These are phyloP conservation scores for Zelonia costaricensis DNA, from an alignment of 208 protist genomes.

Conservation along the genomic window DNA sequence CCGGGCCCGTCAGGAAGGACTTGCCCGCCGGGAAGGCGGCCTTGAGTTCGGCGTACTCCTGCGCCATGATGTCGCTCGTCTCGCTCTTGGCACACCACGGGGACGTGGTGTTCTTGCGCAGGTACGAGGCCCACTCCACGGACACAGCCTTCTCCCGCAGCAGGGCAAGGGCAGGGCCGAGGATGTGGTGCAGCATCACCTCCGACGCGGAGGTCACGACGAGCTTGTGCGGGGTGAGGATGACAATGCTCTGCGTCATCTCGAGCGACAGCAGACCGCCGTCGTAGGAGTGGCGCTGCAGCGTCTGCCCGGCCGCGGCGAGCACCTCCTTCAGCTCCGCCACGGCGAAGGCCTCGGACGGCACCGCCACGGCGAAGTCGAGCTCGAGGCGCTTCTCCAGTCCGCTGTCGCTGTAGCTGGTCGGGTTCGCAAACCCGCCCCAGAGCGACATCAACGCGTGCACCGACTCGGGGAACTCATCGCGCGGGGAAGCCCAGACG, in stretches of 20 bases:
- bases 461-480: conserved; percentile 74
- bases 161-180: conserved; percentile 49
- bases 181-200: conserved; percentile 69
- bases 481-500: conserved; percentile 52
- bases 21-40: conserved; percentile 71
- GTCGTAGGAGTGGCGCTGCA: conserved; percentile 28
- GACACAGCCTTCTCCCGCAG: conserved; percentile 25
- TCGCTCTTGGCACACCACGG: conserved; percentile 58
- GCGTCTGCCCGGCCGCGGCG: conserved; percentile 35
- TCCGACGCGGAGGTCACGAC: conserved; percentile 48
- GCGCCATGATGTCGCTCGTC: conserved; percentile 83
- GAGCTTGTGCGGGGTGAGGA: conserved; percentile 50
- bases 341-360: conserved; percentile 24
- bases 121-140: conserved; percentile 85
- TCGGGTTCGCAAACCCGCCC: conserved; percentile 71
- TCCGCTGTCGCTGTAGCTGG: conserved; percentile 51
- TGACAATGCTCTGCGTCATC: conserved; percentile 49
- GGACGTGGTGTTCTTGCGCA: conserved; percentile 77
- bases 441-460: conserved; percentile 86
- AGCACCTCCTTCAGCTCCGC: conserved; percentile 45
- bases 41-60: conserved; percentile 89
- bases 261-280: conserved; percentile 38
- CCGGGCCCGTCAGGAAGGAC: conserved; percentile 77
- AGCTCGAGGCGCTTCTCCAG: conserved; percentile 88
- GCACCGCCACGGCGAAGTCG: conserved; percentile 51